These are phyloP conservation scores for Capsicum rhomboideum DNA, from an alignment of 257 asterid genomes.

Conservation along the genomic window DNA sequence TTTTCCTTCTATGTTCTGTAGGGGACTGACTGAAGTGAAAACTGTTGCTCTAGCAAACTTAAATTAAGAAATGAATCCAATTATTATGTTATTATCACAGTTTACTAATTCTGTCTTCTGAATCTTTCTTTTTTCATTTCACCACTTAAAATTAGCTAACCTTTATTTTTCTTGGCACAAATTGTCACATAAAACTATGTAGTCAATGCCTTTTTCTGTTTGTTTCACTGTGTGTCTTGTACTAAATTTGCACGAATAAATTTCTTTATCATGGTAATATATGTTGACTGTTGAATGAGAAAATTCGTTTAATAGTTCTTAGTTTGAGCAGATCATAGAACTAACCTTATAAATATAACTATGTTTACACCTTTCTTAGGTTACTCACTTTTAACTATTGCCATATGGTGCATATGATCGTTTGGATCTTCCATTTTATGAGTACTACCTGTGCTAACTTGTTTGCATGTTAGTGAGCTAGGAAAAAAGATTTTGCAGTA, in stretches of 20 bases:
- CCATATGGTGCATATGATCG: background rate
- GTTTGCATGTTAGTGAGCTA: background rate
- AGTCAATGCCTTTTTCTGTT: background rate
- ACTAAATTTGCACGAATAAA: background rate
- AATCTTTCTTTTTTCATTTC: background rate
- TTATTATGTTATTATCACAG: background rate
- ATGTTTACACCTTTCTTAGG: background rate
- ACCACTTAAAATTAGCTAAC: background rate
- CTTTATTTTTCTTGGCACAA: background rate
- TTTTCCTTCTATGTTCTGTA: background rate
- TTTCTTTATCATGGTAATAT: background rate
- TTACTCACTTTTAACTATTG: background rate
- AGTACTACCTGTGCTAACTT: background rate
- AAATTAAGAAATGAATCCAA: background rate
- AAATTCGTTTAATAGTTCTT: background rate
- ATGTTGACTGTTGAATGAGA: background rate
- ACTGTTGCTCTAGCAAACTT: background rate
- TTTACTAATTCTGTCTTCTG: background rate
- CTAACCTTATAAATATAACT: background rate
- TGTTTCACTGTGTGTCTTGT: background rate
- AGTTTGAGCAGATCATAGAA: background rate
- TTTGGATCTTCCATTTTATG: background rate
- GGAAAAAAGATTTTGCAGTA: background rate
- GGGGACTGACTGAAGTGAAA: background rate
- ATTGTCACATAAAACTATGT: background rate